Conservation (phyloP, 768 basidiomycete species). For the Gyrodon lividus region DNA sequence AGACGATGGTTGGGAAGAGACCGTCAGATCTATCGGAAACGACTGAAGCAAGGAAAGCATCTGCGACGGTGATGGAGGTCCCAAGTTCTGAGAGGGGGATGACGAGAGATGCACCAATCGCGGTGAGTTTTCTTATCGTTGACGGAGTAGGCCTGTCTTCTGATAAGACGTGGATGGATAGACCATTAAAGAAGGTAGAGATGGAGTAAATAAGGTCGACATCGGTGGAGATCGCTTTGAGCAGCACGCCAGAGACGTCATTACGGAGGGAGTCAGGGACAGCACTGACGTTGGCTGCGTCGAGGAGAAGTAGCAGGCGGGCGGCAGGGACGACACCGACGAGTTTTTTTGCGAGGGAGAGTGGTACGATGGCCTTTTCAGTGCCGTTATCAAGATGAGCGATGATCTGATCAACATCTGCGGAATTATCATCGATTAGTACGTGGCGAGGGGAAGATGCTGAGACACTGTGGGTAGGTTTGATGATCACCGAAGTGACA, state of each 20-base stretch:
- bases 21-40: slow-evolving; percentile 88
- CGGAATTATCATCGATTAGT: slow-evolving; percentile 50
- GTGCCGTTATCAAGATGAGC: slow-evolving; percentile 76
- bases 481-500: slow-evolving; percentile 74
- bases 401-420: slow-evolving; percentile 54
- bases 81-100: slow-evolving; percentile 67
- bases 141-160: slow-evolving; percentile 54
- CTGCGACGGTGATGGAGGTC: slow-evolving; percentile 68
- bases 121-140: slow-evolving; percentile 58
- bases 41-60: slow-evolving; percentile 83
- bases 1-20: slow-evolving; percentile 90
- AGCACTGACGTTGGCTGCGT: slow-evolving; percentile 68
- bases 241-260: slow-evolving; percentile 74
- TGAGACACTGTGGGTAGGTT: slow-evolving; percentile 31
- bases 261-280: slow-evolving; percentile 73
- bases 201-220: slow-evolving; percentile 76
- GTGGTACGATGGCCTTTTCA: slow-evolving; percentile 75
- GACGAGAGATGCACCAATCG: slow-evolving; percentile 63
- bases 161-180: slow-evolving; percentile 61
- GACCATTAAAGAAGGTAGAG: slow-evolving; percentile 67
- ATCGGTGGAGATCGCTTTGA: slow-evolving; percentile 73
- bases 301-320: slow-evolving; percentile 74
- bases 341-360: slow-evolving; percentile 62
- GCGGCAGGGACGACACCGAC: slow-evolving; percentile 68
- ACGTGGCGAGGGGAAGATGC: slow-evolving; percentile 44